phyloP scores from a whole-genome alignment of 164 flowering plant species.

The Houttuynia cordata region DNA sequence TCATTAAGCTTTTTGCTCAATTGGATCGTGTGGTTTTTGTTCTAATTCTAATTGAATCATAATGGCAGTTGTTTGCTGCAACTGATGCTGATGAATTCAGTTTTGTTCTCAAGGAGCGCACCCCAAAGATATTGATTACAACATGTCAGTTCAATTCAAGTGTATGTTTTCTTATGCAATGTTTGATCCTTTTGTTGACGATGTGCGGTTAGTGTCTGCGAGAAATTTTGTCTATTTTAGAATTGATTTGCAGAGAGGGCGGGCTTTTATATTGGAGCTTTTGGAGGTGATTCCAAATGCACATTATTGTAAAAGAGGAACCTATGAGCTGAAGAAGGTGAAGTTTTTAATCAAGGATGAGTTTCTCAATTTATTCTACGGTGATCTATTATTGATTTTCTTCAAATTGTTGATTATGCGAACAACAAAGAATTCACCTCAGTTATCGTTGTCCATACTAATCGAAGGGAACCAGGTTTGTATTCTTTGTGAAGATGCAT shows the following conservation, averaged over 20 bases:
- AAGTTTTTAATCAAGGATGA: background rate
- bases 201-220: background rate
- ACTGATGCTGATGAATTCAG: constrained; percentile 87
- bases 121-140: constrained; percentile 76
- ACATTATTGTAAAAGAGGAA: constrained; percentile 78
- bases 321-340: constrained; percentile 93
- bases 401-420: constrained; percentile 84
- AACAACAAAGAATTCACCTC: constrained; percentile 72
- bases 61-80: constrained; percentile 61
- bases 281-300: constrained; percentile 85
- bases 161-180: constrained; percentile 26
- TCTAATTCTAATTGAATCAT: no score
- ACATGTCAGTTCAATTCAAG: constrained; percentile 80
- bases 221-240: background rate
- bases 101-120: constrained; percentile 36
- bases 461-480: constrained; percentile 84
- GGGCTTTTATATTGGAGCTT: constrained; percentile 69
- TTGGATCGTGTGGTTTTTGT: no score
- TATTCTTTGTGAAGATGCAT: constrained; percentile 1
- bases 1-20: no score
- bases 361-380: background rate
- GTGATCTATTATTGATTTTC: background rate
- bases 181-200: background rate
- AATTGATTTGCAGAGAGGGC: constrained; percentile 64
- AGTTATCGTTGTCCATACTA: constrained; percentile 78